These are phyloP conservation scores for Botrytis porri DNA, from an alignment of 2,329 filamentous ascomycete genomes.

Conservation along the genomic window DNA sequence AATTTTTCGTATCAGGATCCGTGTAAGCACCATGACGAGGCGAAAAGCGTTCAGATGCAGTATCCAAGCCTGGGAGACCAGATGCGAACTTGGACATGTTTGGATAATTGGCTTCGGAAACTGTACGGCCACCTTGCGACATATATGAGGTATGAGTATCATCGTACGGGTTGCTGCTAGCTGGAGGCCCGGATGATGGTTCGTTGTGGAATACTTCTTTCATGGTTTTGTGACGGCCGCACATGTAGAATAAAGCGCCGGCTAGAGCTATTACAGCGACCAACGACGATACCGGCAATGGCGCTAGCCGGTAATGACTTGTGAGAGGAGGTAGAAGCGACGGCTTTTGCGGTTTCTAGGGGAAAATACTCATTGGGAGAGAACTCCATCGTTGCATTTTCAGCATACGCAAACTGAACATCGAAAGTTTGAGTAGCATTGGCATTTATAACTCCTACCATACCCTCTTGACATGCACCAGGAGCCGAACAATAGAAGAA, in stretches of 20 bases:
- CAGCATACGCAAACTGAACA: slow-evolving; percentile 47
- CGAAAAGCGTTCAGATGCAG: slow-evolving; percentile 12
- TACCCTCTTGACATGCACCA: slow-evolving; percentile 63
- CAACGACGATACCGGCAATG: slow-evolving; percentile 59
- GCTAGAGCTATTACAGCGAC: slow-evolving; percentile 44
- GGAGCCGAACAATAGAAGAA: slow-evolving; percentile 70
- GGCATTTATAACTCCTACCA: slow-evolving; percentile 76
- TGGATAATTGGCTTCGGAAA: slow-evolving; percentile 29
- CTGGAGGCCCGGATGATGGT: background rate
- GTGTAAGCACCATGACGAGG: slow-evolving; percentile 13
- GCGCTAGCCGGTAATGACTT: slow-evolving; percentile 45
- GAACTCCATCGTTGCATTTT: slow-evolving; percentile 51
- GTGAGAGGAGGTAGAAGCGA: background rate
- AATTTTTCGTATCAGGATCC: slow-evolving; percentile 15
- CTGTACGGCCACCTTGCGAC: slow-evolving; percentile 21
- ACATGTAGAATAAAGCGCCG: slow-evolving; percentile 47
- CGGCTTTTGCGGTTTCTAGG: slow-evolving; percentile 41
- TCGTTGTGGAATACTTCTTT: slow-evolving; percentile 19
- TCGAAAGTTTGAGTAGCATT: slow-evolving; percentile 50
- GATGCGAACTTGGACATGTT: slow-evolving; percentile 27
- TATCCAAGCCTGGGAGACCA: background rate
- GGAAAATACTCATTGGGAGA: slow-evolving; percentile 56
- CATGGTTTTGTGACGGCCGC: slow-evolving; percentile 37
- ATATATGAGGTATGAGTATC: slow-evolving; percentile 27
- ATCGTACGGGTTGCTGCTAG: slow-evolving; percentile 9